phyloP scores from a whole-genome alignment of 2,329 filamentous ascomycete species.

The Trematosphaeria pertusa region DNA sequence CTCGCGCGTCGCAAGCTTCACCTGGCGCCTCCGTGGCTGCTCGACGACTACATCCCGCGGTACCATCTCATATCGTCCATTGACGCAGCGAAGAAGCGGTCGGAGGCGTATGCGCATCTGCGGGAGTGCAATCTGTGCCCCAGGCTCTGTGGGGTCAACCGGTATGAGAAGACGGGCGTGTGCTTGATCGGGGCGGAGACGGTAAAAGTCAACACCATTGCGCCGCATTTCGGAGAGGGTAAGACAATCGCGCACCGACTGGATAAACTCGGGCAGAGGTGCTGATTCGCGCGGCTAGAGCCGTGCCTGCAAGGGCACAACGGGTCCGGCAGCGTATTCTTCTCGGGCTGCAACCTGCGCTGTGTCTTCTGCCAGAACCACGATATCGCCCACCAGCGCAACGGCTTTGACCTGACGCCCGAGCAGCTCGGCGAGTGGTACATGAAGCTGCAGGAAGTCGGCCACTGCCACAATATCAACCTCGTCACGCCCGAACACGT shows the following conservation, averaged over 20 bases:
- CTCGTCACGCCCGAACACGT: slow-evolving; percentile 87
- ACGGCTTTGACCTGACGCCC: slow-evolving; percentile 79
- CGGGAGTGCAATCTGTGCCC: slow-evolving; percentile 83
- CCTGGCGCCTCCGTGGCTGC: slow-evolving; percentile 70
- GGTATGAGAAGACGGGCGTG: slow-evolving; percentile 78
- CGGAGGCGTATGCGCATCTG: slow-evolving; percentile 75
- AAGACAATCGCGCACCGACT: slow-evolving; percentile 8
- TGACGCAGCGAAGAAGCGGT: slow-evolving; percentile 76
- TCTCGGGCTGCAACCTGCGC: slow-evolving; percentile 76
- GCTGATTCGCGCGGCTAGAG: slow-evolving; percentile 53
- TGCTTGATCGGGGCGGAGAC: slow-evolving; percentile 77
- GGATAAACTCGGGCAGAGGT: too few species aligned
- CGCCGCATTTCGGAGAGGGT: slow-evolving; percentile 80
- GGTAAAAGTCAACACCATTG: slow-evolving; percentile 83
- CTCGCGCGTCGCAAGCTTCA: slow-evolving; percentile 48
- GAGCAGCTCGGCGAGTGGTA: slow-evolving; percentile 84
- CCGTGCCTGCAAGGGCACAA: slow-evolving; percentile 84
- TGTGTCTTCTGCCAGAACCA: slow-evolving; percentile 70
- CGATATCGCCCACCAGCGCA: slow-evolving; percentile 82
- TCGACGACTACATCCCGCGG: slow-evolving; percentile 75
- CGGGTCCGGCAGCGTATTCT: slow-evolving; percentile 82
- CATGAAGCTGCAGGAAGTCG: slow-evolving; percentile 79
- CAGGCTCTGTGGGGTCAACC: slow-evolving; percentile 77
- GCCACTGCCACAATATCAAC: slow-evolving; percentile 89
- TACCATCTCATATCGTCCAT: slow-evolving; percentile 72